Evolutionary conservation across 208 protist species (phyloP).

Genomic region (Acanthamoeba healyi): DNA sequence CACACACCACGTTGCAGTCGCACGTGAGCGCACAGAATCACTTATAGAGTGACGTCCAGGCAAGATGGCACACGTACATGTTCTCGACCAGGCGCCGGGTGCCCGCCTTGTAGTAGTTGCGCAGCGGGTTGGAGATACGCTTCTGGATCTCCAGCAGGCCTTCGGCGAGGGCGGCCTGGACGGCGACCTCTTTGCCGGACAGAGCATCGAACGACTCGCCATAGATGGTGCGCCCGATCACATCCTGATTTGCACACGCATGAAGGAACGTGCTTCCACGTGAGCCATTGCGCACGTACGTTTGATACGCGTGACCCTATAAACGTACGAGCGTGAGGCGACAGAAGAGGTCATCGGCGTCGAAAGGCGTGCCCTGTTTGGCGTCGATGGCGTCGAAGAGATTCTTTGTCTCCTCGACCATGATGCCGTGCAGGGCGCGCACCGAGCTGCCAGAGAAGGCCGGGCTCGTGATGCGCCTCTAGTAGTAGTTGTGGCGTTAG

Average conservation of each 20-base stretch:
- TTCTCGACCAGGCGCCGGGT: not conserved
- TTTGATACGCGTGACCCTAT: too few relatives aligned
- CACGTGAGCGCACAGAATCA: not conserved
- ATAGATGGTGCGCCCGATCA: slow-evolving; percentile 35
- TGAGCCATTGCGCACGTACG: too few relatives aligned
- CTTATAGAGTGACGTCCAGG: too few relatives aligned
- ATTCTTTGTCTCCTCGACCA: slow-evolving; percentile 15
- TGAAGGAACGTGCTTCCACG: not conserved
- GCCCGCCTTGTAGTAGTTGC: not conserved
- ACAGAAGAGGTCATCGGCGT: slow-evolving; percentile 51
- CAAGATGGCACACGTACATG: slow-evolving; percentile 1
- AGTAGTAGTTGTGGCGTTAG: not conserved
- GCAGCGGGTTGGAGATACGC: slow-evolving; percentile 7
- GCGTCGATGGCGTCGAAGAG: not conserved
- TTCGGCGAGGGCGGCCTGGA: not conserved
- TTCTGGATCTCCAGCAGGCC: slow-evolving; percentile 28
- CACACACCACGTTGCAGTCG: not conserved
- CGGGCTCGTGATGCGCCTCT: slow-evolving; percentile 34
- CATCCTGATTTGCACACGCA: not conserved
- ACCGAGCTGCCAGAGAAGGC: slow-evolving; percentile 11
- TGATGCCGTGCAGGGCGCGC: slow-evolving; percentile 19
- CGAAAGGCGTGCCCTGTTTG: not conserved
- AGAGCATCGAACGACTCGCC: slow-evolving; percentile 22
- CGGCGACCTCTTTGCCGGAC: not conserved
- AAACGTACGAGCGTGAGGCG: slow-evolving; percentile 3